phyloP scores from a whole-genome alignment of 192 early-diverging fungal genomes.

The Coemansia sp. region DNA sequence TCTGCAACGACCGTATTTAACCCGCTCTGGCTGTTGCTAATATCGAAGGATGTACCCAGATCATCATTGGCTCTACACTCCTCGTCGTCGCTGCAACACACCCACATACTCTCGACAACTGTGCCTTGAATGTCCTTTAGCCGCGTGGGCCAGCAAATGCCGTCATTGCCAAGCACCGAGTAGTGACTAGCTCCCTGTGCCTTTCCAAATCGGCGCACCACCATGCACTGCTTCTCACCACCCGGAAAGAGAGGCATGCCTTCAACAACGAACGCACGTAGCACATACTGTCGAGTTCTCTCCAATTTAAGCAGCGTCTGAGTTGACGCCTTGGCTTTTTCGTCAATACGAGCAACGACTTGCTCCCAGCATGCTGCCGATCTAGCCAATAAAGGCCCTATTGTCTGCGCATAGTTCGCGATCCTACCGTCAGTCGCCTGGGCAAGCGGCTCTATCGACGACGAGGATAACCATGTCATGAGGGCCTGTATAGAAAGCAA shows the following conservation, averaged over 20 bases:
- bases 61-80: constrained; percentile 19
- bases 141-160: constrained; percentile 32
- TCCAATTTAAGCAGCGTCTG: constrained; percentile 4
- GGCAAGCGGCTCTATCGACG: background rate
- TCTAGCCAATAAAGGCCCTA: background rate
- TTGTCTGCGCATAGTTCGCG: background rate
- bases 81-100: constrained; percentile 42
- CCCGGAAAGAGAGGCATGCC: background rate
- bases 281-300: constrained; percentile 23
- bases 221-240: constrained; percentile 5
- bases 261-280: constrained; percentile 39
- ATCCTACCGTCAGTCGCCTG: background rate
- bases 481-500: constrained; percentile 7
- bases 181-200: constrained; percentile 24
- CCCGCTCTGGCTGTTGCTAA: constrained; percentile 11
- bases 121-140: constrained; percentile 31
- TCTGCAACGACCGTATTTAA: constrained; percentile 49
- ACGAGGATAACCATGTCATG: constrained; percentile 10
- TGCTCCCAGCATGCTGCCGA: constrained; percentile 9
- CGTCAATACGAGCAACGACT: constrained; percentile 10
- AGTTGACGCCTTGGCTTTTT: background rate
- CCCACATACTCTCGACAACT: constrained; percentile 52
- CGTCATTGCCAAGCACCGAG: constrained; percentile 26
- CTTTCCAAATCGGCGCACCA: constrained; percentile 45
- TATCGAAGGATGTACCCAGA: background rate